Base-by-base conservation (phyloP, 106 monocot genomes). In the Dendrobium chrysotoxum region DNA sequence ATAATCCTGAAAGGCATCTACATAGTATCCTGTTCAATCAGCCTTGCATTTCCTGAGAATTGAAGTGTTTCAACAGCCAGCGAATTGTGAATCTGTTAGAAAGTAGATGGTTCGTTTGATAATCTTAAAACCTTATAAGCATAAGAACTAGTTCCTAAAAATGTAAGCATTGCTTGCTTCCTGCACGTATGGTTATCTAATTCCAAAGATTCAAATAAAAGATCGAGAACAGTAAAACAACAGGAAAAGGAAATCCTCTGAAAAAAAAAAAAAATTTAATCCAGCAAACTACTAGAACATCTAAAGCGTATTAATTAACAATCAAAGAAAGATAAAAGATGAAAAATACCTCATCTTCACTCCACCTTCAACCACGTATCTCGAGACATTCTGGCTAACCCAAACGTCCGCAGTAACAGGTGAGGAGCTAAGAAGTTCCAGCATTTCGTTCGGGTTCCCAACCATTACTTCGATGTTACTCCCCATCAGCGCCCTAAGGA, bases 401-500 rank as follows among this genome's bases (percentile, higher is more conserved):
- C 90, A 98, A 31, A 76, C 77, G 80, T 98, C 94, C 4, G 94
- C 79, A 55, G 86, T 83, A 11, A 88, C 85, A 45, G 80, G 12
- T 3, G 94, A 94, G 11, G 89, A 79, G 70, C 86, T 79, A 67
- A 98, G 40, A 20, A 79, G 50, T 4, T 65, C 82, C 77, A 98
- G 80, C 82, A 94, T 68, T 70, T 92, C 94, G 75, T 98, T 98
- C 25, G 94, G 89, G 31, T 94, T 75, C 40, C 97, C 97, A 76
- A 92, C 88, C 92, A 94, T 98, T 25, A 98, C 92, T 82, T 98
- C 82, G 54, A 94, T 88, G 40, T 92, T 87, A 80, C 92, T 94
- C 10, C 94, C 97, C 88, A 82, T 87, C 75, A 94, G 78, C 50
- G 97, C 94, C 72, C 86, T 83, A n/a, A 98, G 81, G 23, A 91